Conservation (phyloP, 345 rosid genomes). For the Microthlaspi erraticum region DNA sequence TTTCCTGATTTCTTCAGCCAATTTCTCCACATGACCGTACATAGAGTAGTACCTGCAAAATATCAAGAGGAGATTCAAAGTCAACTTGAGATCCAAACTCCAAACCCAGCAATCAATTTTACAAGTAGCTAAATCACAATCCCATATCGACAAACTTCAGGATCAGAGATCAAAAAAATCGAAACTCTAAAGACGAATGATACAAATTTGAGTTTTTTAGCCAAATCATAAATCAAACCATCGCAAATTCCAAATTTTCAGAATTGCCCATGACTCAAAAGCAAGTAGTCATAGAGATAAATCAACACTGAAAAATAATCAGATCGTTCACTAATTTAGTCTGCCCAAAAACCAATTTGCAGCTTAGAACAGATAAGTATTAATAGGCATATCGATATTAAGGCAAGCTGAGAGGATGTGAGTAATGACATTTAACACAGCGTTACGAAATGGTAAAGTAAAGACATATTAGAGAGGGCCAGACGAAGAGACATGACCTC, state of each 20-base stretch:
- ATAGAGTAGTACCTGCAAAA: conserved; percentile 84
- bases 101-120: background rate
- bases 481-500: too few relatives aligned
- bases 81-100: conserved; percentile 31
- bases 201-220: background rate
- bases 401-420: too few relatives aligned
- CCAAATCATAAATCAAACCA: conserved; percentile 12
- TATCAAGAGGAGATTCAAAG: conserved; percentile 12
- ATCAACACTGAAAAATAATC: background rate
- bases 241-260: conserved; percentile 18
- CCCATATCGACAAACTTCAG: background rate
- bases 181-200: too few relatives aligned
- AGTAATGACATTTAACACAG: too few relatives aligned
- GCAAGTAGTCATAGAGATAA: background rate
- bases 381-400: too few relatives aligned
- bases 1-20: conserved; percentile 91
- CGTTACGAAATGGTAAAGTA: too few relatives aligned
- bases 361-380: too few relatives aligned
- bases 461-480: too few relatives aligned
- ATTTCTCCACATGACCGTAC: conserved; percentile 93
- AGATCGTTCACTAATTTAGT: too few relatives aligned
- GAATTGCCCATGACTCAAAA: background rate
- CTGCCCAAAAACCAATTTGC: too few relatives aligned
- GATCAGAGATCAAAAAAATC: background rate
- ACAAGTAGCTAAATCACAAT: background rate